These are phyloP conservation scores for Orbilia ellipsospora DNA, from an alignment of 2,329 filamentous ascomycete genomes.

Conservation along the genomic window DNA sequence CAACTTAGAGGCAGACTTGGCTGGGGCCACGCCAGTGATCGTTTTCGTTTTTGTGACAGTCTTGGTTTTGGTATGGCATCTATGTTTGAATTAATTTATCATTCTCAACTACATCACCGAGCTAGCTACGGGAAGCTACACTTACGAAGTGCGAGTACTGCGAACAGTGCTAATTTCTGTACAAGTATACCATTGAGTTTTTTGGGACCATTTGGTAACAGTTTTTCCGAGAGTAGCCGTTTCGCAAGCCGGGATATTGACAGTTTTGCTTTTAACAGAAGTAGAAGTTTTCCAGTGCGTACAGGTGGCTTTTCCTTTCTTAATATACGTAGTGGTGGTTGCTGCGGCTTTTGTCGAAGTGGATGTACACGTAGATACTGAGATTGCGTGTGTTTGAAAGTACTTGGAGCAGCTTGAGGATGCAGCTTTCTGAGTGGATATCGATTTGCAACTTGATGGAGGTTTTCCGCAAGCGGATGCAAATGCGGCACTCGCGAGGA, in stretches of 20 bases:
- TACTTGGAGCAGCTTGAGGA: too few species aligned
- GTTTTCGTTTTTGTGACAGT: slow-evolving; percentile 7
- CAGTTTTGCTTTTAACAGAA: background rate
- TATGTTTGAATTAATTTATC: background rate
- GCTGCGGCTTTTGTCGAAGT: slow-evolving; percentile 1
- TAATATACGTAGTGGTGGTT: slow-evolving; percentile 11
- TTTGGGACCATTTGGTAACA: background rate
- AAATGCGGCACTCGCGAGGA: too few species aligned
- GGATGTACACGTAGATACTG: slow-evolving; percentile 1
- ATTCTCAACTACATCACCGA: too few species aligned
- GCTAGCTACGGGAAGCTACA: too few species aligned
- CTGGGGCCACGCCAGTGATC: background rate
- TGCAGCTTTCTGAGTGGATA: too few species aligned
- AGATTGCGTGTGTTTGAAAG: too few species aligned
- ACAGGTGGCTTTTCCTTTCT: slow-evolving; percentile 4
- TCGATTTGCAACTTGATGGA: too few species aligned
- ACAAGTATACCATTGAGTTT: background rate
- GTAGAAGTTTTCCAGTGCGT: slow-evolving; percentile 14
- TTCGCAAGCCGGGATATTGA: slow-evolving; percentile 3
- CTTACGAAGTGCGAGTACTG: too few species aligned
- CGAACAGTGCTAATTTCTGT: too few species aligned
- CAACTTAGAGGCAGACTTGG: background rate
- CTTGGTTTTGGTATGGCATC: background rate
- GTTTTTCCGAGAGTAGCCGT: slow-evolving; percentile 1
- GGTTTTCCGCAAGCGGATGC: too few species aligned